A percentile compares a stretch with the other conserved stretches of the same genome.
phyloP scores from a whole-genome alignment of 139 green algal species.

The Micromonas commoda region DNA sequence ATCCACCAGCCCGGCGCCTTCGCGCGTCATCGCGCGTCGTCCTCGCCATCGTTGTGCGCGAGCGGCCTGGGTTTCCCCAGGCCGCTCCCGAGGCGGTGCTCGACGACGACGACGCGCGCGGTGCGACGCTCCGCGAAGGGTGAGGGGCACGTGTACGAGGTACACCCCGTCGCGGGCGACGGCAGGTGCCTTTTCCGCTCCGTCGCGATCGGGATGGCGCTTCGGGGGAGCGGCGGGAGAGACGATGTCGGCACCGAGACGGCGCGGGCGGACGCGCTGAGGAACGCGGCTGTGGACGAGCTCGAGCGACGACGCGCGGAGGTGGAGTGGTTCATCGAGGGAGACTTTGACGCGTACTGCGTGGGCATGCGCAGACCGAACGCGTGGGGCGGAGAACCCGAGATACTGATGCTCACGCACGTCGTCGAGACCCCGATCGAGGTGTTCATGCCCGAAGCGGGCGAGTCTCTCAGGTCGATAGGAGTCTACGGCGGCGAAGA shows the following conservation, averaged over 20 bases:
- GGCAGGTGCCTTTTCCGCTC: conserved; percentile 25
- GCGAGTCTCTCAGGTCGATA: neutral
- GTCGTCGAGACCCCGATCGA: conserved; percentile 19
- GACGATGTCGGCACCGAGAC: neutral
- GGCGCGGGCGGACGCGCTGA: neutral
- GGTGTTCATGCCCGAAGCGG: neutral
- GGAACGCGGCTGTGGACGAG: neutral
- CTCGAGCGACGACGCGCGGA: conserved; percentile 14
- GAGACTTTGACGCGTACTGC: conserved; percentile 44
- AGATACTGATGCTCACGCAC: conserved; percentile 43
- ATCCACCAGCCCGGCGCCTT: too few species aligned
- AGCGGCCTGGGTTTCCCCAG: too few species aligned
- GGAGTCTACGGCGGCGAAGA: neutral
- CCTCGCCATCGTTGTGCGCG: too few species aligned
- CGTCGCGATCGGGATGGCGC: neutral
- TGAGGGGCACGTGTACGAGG: conserved; percentile 8
- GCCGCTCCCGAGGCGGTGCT: too few species aligned
- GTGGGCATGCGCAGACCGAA: conserved; percentile 28
- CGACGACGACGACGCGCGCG: too few species aligned
- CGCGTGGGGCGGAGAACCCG: conserved; percentile 43
- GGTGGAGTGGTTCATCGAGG: conserved; percentile 40
- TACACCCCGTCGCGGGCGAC: conserved; percentile 13
- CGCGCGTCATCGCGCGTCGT: too few species aligned
- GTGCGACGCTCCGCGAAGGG: neutral
- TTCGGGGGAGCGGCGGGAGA: neutral